Evolutionary conservation across 1,284 basidiomycete genomes (phyloP).

Genomic region (Phlebopus sp.): DNA sequence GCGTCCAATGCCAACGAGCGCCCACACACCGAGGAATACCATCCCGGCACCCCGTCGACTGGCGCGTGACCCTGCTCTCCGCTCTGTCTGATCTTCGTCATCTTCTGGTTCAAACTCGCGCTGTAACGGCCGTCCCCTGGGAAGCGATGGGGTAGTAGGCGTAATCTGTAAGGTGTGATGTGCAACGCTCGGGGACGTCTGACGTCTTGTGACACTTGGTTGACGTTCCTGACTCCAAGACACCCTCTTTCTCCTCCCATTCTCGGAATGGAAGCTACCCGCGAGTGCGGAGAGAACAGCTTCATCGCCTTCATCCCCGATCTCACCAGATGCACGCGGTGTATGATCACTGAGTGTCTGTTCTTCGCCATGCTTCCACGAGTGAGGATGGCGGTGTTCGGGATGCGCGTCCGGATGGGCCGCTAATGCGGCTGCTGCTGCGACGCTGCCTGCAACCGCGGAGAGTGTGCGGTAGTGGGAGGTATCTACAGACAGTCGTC

Average conservation of each 20-base stretch:
- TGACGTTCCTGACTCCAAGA: conserved; percentile 66
- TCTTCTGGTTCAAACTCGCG: conserved; percentile 34
- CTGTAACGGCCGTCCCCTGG: conserved; percentile 47
- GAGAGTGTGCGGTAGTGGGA: conserved; percentile 69
- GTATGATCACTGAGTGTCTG: conserved; percentile 18
- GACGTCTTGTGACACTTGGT: conserved; percentile 37
- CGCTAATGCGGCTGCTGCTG: conserved; percentile 61
- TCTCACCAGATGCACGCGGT: conserved; percentile 28
- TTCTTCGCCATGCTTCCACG: conserved; percentile 18
- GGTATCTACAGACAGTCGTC: conserved; percentile 48
- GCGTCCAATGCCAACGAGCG: conserved; percentile 63
- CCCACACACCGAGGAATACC: conserved; percentile 70
- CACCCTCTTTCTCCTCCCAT: conserved; percentile 52
- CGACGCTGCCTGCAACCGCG: conserved; percentile 63
- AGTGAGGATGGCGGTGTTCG: conserved; percentile 21
- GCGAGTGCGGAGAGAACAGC: conserved; percentile 52
- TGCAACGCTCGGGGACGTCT: conserved; percentile 20
- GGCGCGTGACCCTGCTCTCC: conserved; percentile 50
- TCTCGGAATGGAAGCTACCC: conserved; percentile 73
- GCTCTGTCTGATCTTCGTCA: conserved; percentile 26
- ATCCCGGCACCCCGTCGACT: conserved; percentile 64
- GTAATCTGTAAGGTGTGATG: conserved; percentile 35
- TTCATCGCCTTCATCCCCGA: conserved; percentile 52
- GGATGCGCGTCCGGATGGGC: conserved; percentile 51
- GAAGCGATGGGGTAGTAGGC: conserved; percentile 22